These are phyloP conservation scores for Fusarium clavum DNA, from an alignment of 2,329 filamentous ascomycete species.

Conservation along the genomic window DNA sequence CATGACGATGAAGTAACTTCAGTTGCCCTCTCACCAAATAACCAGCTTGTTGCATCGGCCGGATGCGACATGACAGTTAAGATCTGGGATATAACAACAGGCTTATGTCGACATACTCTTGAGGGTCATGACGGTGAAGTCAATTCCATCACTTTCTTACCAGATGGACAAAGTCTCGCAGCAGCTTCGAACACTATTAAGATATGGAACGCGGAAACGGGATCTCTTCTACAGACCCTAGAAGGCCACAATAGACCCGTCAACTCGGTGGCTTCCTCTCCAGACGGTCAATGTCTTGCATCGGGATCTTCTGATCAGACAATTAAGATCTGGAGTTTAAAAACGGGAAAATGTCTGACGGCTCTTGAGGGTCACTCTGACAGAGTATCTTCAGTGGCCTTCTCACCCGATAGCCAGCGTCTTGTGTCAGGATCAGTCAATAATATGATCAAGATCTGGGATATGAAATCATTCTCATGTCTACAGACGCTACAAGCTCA, in stretches of 20 bases:
- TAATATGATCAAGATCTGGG: rapidly evolving
- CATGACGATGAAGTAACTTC: neutral
- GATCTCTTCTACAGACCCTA: no score
- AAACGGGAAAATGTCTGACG: rapidly evolving
- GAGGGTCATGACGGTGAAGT: rapidly evolving
- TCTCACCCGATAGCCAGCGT: rapidly evolving
- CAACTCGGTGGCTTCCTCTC: rapidly evolving
- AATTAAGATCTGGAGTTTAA: neutral
- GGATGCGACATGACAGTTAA: rapidly evolving
- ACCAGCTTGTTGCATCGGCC: neutral
- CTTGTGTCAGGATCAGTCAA: rapidly evolving
- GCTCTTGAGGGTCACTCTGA: neutral
- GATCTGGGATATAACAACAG: neutral
- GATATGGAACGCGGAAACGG: no score
- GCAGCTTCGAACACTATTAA: rapidly evolving
- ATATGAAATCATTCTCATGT: neutral
- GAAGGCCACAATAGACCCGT: rapidly evolving
- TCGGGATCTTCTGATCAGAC: rapidly evolving
- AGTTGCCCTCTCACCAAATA: neutral
- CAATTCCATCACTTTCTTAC: rapidly evolving
- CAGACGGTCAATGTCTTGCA: no score
- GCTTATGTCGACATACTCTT: neutral
- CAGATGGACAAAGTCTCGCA: neutral
- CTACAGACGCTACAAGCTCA: neutral
- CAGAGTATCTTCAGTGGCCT: no score